Percentiles rank a stretch among this genome's conserved stretches.
phyloP scores from a whole-genome alignment of 768 basidiomycete genomes.

The Rhizopogon roseolus region DNA sequence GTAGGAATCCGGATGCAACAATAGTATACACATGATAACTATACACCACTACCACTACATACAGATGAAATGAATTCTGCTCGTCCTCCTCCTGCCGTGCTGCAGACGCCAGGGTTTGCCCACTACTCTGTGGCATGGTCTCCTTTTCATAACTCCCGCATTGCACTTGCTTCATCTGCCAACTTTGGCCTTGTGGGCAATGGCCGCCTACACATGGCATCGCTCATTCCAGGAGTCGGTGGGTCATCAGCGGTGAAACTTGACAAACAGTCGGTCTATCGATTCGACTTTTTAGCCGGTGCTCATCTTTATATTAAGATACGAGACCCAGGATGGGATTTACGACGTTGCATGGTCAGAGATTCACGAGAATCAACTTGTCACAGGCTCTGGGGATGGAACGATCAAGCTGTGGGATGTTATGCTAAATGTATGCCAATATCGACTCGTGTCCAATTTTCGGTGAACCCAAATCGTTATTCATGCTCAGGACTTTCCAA shows the following conservation, averaged over 20 bases:
- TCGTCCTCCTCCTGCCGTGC: constrained; percentile 37
- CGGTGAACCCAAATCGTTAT: constrained; percentile 16
- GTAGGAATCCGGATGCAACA: background rate
- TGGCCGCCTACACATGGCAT: constrained; percentile 74
- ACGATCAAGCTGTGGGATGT: constrained; percentile 89
- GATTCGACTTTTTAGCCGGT: background rate
- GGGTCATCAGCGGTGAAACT: constrained; percentile 42
- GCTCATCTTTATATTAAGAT: constrained; percentile 41
- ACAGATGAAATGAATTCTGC: constrained; percentile 28
- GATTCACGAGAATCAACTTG: constrained; percentile 88
- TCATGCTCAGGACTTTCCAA: constrained; percentile 69
- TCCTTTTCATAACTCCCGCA: constrained; percentile 69
- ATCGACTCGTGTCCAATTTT: background rate
- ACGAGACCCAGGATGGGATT: constrained; percentile 84
- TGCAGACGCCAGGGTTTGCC: constrained; percentile 79
- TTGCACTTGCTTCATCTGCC: constrained; percentile 80
- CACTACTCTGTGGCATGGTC: constrained; percentile 84
- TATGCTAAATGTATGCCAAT: constrained; percentile 63
- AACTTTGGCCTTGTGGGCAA: constrained; percentile 97
- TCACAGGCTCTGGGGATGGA: constrained; percentile 86
- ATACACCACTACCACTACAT: background rate
- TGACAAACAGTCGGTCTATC: constrained; percentile 61
- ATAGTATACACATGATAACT: background rate
- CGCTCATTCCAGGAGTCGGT: constrained; percentile 43
- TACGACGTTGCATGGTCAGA: constrained; percentile 96